Base-by-base conservation (phyloP, 257 asterid species). In the Osmanthus fragrans region DNA sequence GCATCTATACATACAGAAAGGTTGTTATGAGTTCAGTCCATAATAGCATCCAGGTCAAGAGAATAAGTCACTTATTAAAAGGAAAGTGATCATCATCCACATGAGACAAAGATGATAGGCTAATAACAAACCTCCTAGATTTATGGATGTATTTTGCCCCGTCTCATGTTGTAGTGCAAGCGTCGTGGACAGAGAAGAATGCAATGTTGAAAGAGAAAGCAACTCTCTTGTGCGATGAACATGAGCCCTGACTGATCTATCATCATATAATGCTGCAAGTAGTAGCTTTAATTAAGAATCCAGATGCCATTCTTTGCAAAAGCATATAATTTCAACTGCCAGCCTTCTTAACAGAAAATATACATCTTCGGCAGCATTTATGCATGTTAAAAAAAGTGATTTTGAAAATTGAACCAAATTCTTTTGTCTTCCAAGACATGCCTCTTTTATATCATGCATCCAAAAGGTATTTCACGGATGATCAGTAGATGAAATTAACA, bases 241-340 rank as follows among this genome's bases (percentile, higher is more conserved):
- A 83, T 96, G 97, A 80, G 97, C 97, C 83, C 98, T 90, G 78
- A 96, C 89, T 77, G 99, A 92, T 81, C 98, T 89, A 83, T 96
- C 99, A 90, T 96, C 99, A 81, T 96, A 93, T 75, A 85, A 75
- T 66, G 98, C 99, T 93, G 94, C 89, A 91, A 79, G 74, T 56
- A 58, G 78, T 73, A 75, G 74, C 64, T 67, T 39, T 32, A 78
- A 82, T 71, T 84, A 72, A 84, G 64, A 82, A 77, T 32, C 72
- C 73, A 16, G 27, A 10, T 10, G 34, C 30, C 8, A 23, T 37
- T 49, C 16, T 37, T 10, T 72, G 37, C 11, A 27, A 39, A 40
- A 72, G 19, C 23, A 32, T 19, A 45, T 42, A 63, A 27, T 63
- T 63, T 25, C 69, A 11, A 10, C 18, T 0, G 36, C 69, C 11